phyloP scores from a whole-genome alignment of 1,139 yeast species.

The Scheffersomyces quercinus region DNA sequence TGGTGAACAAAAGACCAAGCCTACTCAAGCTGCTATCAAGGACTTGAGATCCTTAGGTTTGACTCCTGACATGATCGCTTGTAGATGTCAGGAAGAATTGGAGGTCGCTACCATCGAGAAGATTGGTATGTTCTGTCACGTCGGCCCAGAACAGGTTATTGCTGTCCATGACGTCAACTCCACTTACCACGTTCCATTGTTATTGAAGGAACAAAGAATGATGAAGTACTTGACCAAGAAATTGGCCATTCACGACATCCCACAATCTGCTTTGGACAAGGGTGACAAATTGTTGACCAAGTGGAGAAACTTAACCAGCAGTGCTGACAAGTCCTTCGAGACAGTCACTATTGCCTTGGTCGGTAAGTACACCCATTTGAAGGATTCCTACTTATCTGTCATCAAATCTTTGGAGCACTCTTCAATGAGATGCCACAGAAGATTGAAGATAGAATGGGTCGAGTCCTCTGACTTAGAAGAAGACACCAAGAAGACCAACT shows the following conservation, averaged over 20 bases:
- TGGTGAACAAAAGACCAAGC: constrained; percentile 98
- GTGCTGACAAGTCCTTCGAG: constrained; percentile 77
- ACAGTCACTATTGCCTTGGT: constrained; percentile 92
- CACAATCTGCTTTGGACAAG: constrained; percentile 53
- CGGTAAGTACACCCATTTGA: constrained; percentile 94
- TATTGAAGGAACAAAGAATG: constrained; percentile 85
- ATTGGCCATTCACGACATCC: constrained; percentile 57
- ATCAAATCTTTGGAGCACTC: constrained; percentile 95
- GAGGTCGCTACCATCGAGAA: constrained; percentile 85
- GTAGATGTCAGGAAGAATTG: constrained; percentile 87
- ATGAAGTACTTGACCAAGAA: constrained; percentile 72
- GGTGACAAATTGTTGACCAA: constrained; percentile 72
- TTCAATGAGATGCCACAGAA: constrained; percentile 84
- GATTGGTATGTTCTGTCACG: constrained; percentile 99
- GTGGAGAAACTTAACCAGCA: constrained; percentile 82
- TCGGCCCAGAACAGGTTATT: constrained; percentile 94
- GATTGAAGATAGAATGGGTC: constrained; percentile 90
- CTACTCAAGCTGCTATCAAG: constrained; percentile 98
- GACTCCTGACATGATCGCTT: constrained; percentile 95
- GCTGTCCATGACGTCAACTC: constrained; percentile 97
- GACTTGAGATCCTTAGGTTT: constrained; percentile 94
- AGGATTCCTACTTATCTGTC: constrained; percentile 93
- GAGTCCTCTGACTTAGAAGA: constrained; percentile 91
- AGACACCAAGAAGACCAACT: constrained; percentile 58
- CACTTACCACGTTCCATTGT: constrained; percentile 94